Percentiles rank a stretch among this genome's conserved stretches.
phyloP scores from a whole-genome alignment of 1,139 yeast species.

The Lodderomyces elongisporus region DNA sequence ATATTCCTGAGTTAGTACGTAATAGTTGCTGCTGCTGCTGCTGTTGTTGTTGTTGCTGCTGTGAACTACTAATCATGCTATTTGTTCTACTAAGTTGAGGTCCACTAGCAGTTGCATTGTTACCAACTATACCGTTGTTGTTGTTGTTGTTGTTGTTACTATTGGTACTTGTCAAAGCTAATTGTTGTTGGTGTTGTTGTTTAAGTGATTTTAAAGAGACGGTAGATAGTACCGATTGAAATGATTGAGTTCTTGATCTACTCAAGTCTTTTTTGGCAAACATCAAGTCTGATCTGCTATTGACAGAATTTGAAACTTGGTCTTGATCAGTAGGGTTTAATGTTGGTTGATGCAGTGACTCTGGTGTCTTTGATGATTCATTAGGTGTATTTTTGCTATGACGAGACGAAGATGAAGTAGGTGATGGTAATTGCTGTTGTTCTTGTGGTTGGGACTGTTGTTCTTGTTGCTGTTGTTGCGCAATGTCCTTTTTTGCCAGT shows the following conservation, averaged over 20 bases:
- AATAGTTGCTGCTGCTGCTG: conserved; percentile 3
- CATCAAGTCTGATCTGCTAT: conserved; percentile 23
- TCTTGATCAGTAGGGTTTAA: conserved; percentile 1
- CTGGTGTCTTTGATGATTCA: not conserved
- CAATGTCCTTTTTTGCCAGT: no score
- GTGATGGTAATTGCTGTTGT: conserved; percentile 4
- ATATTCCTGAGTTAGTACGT: conserved; percentile 13
- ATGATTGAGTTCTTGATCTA: conserved; percentile 53
- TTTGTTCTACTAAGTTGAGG: conserved; percentile 18
- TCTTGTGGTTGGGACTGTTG: no score
- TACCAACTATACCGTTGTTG: not conserved
- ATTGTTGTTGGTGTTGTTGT: conserved; percentile 19
- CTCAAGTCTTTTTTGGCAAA: conserved; percentile 53
- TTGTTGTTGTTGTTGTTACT: conserved; percentile 1
- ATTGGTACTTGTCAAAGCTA: conserved; percentile 8
- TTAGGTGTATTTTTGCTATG: conserved; percentile 2
- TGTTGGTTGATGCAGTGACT: conserved; percentile 1
- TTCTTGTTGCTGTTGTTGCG: no score
- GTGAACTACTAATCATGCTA: conserved; percentile 20
- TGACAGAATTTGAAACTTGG: not conserved
- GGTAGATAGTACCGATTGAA: conserved; percentile 59
- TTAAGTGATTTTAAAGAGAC: conserved; percentile 50
- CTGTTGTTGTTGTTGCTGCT: conserved; percentile 4
- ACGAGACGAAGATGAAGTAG: conserved; percentile 2
- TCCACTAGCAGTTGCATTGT: conserved; percentile 7